Evolutionary conservation across 768 basidiomycete species (phyloP).

Genomic region (Terana coerulea): DNA sequence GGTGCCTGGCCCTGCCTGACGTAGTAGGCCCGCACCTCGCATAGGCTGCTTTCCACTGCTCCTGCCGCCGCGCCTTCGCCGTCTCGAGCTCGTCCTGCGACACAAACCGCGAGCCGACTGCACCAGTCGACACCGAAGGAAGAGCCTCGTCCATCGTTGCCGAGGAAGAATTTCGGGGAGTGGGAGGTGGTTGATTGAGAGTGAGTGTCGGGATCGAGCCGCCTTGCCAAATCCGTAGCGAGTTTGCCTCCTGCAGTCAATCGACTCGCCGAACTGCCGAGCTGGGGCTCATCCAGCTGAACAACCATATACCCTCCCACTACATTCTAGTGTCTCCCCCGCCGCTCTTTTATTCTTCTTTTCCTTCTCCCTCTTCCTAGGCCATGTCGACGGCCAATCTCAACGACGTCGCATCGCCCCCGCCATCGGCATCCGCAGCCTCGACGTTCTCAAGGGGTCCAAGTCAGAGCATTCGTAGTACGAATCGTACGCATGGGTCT

Average conservation of each 20-base stretch:
- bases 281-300: conserved; percentile 1
- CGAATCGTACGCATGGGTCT: conserved; percentile 30
- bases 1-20: background rate
- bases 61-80: conserved; percentile 67
- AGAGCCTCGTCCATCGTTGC: conserved; percentile 57
- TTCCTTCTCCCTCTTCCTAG: conserved; percentile 11
- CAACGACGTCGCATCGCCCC: conserved; percentile 1
- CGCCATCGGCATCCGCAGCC: conserved; percentile 15
- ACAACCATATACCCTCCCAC: conserved; percentile 3
- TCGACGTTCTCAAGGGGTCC: conserved; percentile 26
- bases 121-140: conserved; percentile 67
- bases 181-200: conserved; percentile 2
- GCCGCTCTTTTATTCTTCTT: conserved; percentile 8
- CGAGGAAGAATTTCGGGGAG: background rate
- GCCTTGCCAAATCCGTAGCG: background rate
- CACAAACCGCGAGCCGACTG: conserved; percentile 82
- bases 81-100: conserved; percentile 74
- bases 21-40: conserved; percentile 58
- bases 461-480: conserved; percentile 23
- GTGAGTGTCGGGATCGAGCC: background rate
- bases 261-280: conserved; percentile 6
- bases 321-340: background rate
- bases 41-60: conserved; percentile 89
- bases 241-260: background rate
- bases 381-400: background rate